Conservation (phyloP, 2,329 filamentous ascomycete genomes). For the Clarireedia paspali region DNA sequence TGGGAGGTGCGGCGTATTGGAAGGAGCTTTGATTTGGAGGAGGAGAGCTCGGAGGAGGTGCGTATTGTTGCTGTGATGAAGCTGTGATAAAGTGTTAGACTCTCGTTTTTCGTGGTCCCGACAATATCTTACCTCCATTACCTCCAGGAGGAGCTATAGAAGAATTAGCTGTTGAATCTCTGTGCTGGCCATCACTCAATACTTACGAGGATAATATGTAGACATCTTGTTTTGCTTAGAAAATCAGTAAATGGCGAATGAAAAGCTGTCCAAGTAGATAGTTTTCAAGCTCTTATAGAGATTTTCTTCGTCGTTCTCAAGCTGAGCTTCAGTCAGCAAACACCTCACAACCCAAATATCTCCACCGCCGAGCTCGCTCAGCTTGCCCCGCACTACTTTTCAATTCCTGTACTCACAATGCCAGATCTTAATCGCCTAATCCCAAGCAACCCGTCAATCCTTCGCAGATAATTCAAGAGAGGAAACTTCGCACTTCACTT, state of each 20-base stretch:
- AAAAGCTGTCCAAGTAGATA: too few species aligned
- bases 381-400: conserved; percentile 1
- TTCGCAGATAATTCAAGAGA: not conserved
- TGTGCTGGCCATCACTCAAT: not conserved
- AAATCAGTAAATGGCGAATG: not conserved
- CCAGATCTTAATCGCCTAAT: not conserved
- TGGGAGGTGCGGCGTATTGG: conserved; percentile 28
- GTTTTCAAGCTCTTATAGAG: not conserved
- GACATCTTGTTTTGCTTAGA: conserved; percentile 19
- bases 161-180: conserved; percentile 15
- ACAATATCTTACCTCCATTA: conserved; percentile 17
- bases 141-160: conserved; percentile 25
- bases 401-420: not conserved
- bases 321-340: conserved; percentile 4
- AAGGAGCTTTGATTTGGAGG: conserved; percentile 25
- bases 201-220: conserved; percentile 30
- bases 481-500: not conserved
- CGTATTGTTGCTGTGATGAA: conserved; percentile 21
- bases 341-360: not conserved
- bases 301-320: not conserved
- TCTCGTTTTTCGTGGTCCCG: not conserved
- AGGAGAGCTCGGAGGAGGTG: conserved; percentile 26
- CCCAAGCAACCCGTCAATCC: not conserved
- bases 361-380: not conserved
- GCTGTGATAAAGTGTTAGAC: conserved; percentile 7